phyloP scores from a whole-genome alignment of 495 filamentous ascomycete genomes.

The Pseudoneurospora amorphoporcata region DNA sequence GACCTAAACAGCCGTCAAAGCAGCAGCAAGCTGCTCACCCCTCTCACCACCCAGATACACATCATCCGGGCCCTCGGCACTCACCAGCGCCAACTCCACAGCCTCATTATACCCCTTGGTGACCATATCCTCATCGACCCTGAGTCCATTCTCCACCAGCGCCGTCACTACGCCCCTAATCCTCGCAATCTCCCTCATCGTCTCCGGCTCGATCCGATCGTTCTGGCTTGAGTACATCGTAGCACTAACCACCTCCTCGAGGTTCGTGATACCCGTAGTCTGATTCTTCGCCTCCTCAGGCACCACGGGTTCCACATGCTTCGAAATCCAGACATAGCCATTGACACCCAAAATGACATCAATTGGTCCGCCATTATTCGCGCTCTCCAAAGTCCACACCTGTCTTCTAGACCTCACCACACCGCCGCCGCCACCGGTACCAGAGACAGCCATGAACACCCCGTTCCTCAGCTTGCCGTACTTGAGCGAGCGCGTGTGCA shows the following conservation, averaged over 20 bases:
- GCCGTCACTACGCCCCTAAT: conserved; percentile 68
- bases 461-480: conserved; percentile 95
- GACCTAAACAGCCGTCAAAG: conserved; percentile 34
- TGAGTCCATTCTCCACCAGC: conserved; percentile 66
- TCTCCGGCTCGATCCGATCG: conserved; percentile 61
- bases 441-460: conserved; percentile 69
- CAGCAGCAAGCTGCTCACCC: conserved; percentile 53
- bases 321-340: conserved; percentile 89
- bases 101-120: conserved; percentile 70
- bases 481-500: conserved; percentile 82
- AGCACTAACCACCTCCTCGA: conserved; percentile 66
- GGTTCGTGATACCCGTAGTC: conserved; percentile 50
- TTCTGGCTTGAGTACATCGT: conserved; percentile 85
- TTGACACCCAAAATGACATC: conserved; percentile 90
- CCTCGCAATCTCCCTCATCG: conserved; percentile 79
- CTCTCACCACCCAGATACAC: conserved; percentile 64
- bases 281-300: conserved; percentile 32
- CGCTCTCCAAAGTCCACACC: conserved; percentile 68
- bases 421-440: conserved; percentile 70
- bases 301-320: conserved; percentile 46
- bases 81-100: conserved; percentile 57
- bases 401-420: conserved; percentile 74
- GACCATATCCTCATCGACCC: conserved; percentile 89
- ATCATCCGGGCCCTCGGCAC: conserved; percentile 37
- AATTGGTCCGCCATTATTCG: conserved; percentile 58